Evolutionary conservation across 768 basidiomycete species (phyloP).

Genomic region (Panus rudis): DNA sequence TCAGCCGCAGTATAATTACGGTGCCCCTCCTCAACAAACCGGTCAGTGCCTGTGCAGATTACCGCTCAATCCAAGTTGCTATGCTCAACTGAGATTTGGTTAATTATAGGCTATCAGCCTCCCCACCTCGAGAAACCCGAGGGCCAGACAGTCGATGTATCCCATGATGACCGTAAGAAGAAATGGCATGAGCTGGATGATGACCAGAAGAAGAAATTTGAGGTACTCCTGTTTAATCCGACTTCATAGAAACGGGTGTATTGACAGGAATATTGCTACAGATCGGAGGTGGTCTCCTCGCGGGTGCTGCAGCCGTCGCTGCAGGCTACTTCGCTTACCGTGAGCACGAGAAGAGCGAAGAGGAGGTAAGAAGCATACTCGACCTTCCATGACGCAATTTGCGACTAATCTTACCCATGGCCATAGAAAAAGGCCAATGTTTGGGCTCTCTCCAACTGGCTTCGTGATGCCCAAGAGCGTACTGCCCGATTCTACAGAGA

Average conservation of each 20-base stretch:
- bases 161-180: slow-evolving; percentile 42
- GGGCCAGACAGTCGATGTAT: slow-evolving; percentile 24
- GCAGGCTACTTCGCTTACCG: slow-evolving; percentile 48
- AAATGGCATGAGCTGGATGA: slow-evolving; percentile 52
- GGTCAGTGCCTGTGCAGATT: too few relatives aligned
- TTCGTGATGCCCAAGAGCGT: slow-evolving; percentile 47
- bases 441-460: slow-evolving; percentile 50
- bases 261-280: slow-evolving; percentile 20
- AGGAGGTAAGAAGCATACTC: slow-evolving; percentile 33
- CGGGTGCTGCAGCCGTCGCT: slow-evolving; percentile 44
- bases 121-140: slow-evolving; percentile 20
- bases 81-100: too few relatives aligned
- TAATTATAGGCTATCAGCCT: too few relatives aligned
- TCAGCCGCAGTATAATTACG: too few relatives aligned
- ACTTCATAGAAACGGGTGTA: background rate
- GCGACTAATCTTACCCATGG: background rate
- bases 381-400: too few relatives aligned
- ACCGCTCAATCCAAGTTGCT: too few relatives aligned
- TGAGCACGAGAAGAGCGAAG: slow-evolving; percentile 44
- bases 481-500: slow-evolving; percentile 40
- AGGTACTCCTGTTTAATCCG: slow-evolving; percentile 28
- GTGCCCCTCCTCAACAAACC: too few relatives aligned
- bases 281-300: slow-evolving; percentile 60
- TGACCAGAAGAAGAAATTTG: slow-evolving; percentile 49
- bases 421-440: slow-evolving; percentile 40